Base-by-base conservation (phyloP, 495 filamentous ascomycete species). In the Penicillium silybi region DNA sequence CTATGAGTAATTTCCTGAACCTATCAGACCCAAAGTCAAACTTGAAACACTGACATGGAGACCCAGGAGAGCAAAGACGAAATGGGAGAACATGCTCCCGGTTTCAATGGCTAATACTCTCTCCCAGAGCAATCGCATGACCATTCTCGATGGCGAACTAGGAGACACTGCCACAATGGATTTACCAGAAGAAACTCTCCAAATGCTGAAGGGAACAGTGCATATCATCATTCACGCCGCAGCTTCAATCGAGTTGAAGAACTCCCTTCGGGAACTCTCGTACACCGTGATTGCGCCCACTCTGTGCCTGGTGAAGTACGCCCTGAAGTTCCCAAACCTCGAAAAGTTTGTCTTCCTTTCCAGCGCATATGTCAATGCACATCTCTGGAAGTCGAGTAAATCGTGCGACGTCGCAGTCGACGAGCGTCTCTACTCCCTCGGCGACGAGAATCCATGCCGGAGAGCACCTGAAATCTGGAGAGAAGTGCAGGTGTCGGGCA, bases 81-180 rank as follows among this genome's bases (percentile, higher is more conserved):
- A 65, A 65, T 65, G 62, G 62, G 34, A 40, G 9, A 26, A 22
- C 17, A 62, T 59, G 50, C 56, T 65, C 2, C 50, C 59, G 20
- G 22, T 44, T 4, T 26, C 48, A 0, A 16, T 46, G 11, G 59
- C 56, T 9, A 46, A 56, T 1, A 23, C 22, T 9, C 52, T 65
- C 10, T 48, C 32, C 17, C 29, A 54, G 1, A 62, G 53, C 48
- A 17, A 52, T 2, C 19, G 51, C 23, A 46, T 65, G 22, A 65
- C 59, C 0, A 47, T 65, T 25, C 42, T 65, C 19, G 62, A 65
- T 26, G 62, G 62, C 22, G 62, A 65, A 43, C 17, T 65, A 16
- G 62, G 62, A 13, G 48, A 65, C 19, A 65, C 62, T 0, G 59
- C 62, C n/a, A 65, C 56, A 19, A 65, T 65, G 62, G 25, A 52